phyloP scores from a whole-genome alignment of 1,139 yeast genomes.

The Candida sanyaensis region DNA sequence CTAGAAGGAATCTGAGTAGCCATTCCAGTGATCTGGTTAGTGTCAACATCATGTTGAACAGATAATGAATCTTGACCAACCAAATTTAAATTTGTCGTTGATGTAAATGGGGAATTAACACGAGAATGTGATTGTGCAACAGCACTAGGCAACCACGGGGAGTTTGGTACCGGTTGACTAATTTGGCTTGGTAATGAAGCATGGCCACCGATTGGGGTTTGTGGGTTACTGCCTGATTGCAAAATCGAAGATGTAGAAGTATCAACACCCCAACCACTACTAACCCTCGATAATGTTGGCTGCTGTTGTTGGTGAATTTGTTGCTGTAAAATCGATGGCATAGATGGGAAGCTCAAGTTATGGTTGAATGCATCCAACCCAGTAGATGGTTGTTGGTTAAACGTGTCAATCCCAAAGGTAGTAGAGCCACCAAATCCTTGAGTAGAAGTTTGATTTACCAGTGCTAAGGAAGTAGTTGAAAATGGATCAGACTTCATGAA shows the following conservation, averaged over 20 bases:
- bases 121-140: constrained; percentile 35
- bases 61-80: constrained; percentile 1
- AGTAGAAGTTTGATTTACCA: background rate
- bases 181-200: constrained; percentile 23
- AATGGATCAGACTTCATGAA: constrained; percentile 30
- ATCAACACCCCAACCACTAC: constrained; percentile 46
- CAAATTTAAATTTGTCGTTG: constrained; percentile 12
- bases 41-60: background rate
- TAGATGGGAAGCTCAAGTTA: constrained; percentile 15
- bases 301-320: constrained; percentile 32
- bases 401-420: constrained; percentile 28
- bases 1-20: background rate
- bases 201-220: constrained; percentile 30
- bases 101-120: constrained; percentile 44
- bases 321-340: constrained; percentile 37
- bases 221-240: constrained; percentile 25
- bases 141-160: constrained; percentile 41
- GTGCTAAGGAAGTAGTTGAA: constrained; percentile 12
- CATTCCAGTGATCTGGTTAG: background rate
- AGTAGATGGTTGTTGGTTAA: constrained; percentile 14
- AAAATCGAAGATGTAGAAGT: constrained; percentile 15
- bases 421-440: constrained; percentile 5
- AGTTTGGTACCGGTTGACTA: constrained; percentile 35
- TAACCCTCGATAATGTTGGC: constrained; percentile 37
- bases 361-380: constrained; percentile 10